phyloP scores from a whole-genome alignment of 2,329 filamentous ascomycete species.

The Diplodia mutila region DNA sequence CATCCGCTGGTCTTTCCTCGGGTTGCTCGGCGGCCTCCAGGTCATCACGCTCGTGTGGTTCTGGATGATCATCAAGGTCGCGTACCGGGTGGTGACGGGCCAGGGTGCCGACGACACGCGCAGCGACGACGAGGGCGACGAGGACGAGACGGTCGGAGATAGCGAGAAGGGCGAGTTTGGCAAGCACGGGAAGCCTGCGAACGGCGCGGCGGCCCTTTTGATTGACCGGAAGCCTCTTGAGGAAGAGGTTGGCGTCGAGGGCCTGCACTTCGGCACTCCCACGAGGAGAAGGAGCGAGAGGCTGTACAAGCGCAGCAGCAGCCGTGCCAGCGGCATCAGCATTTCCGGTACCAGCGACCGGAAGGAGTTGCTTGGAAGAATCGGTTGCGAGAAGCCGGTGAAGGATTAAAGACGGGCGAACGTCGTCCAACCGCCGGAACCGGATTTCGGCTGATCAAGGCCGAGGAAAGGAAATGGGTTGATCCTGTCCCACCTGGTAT shows the following conservation, averaged over 20 bases:
- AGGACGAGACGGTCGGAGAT: conserved; percentile 52
- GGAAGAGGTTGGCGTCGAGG: conserved; percentile 75
- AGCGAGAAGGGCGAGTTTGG: conserved; percentile 34
- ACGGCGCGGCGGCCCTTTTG: conserved; percentile 30
- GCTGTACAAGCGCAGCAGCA: conserved; percentile 53
- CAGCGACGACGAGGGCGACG: conserved; percentile 82
- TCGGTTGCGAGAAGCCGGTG: conserved; percentile 75
- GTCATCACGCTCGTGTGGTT: conserved; percentile 86
- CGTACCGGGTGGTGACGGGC: conserved; percentile 76
- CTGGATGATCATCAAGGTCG: conserved; percentile 81
- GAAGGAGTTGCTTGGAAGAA: conserved; percentile 79
- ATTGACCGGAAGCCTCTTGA: conserved; percentile 57
- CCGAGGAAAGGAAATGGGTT: conserved; percentile 1
- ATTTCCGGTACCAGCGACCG: conserved; percentile 73
- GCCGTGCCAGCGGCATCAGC: conserved; percentile 57
- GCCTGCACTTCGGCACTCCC: conserved; percentile 58
- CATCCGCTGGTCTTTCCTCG: conserved; percentile 77
- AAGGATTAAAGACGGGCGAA: conserved; percentile 3
- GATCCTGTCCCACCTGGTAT: neutral
- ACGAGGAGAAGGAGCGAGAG: conserved; percentile 49
- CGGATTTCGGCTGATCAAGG: conserved; percentile 11
- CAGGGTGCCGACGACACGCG: conserved; percentile 80
- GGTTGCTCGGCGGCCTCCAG: conserved; percentile 77
- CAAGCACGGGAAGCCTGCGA: conserved; percentile 33
- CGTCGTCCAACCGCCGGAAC: conserved; percentile 2